Evolutionary conservation across 805 yeast genomes (phyloP).

Genomic region (Diddensiella caesifluorescens): DNA sequence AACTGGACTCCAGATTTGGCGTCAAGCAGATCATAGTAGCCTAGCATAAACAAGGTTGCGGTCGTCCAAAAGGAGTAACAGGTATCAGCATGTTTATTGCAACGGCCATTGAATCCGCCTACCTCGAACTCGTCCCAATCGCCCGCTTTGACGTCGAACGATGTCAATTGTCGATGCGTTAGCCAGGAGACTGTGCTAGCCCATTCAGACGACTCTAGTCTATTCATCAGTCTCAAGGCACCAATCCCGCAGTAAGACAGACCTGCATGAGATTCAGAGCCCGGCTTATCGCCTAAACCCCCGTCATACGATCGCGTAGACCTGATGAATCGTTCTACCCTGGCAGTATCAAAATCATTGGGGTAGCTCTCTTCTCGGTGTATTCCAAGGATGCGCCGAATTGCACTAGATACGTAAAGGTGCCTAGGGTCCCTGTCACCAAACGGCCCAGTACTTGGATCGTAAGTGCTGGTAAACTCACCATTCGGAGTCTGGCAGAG

Average conservation of each 20-base stretch:
- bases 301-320: constrained; percentile 49
- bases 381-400: constrained; percentile 47
- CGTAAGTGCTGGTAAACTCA: constrained; percentile 47
- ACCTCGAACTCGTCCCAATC: constrained; percentile 11
- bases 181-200: constrained; percentile 50
- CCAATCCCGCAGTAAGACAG: constrained; percentile 80
- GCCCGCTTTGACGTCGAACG: not conserved
- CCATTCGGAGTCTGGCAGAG: constrained; percentile 59
- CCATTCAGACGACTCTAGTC: constrained; percentile 22
- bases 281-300: constrained; percentile 54
- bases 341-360: constrained; percentile 45
- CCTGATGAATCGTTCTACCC: constrained; percentile 37
- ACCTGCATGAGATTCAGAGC: constrained; percentile 78
- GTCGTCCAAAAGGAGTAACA: constrained; percentile 85
- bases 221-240: constrained; percentile 42
- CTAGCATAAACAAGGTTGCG: constrained; percentile 50
- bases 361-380: constrained; percentile 31
- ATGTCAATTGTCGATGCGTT: constrained; percentile 54
- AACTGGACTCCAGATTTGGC: constrained; percentile 36
- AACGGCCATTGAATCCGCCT: constrained; percentile 85
- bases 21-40: constrained; percentile 34
- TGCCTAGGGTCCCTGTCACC: constrained; percentile 71
- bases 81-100: constrained; percentile 78
- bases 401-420: constrained; percentile 66
- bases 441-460: constrained; percentile 33